phyloP scores from a whole-genome alignment of 768 basidiomycete species.

The Podaxis rugospora region DNA sequence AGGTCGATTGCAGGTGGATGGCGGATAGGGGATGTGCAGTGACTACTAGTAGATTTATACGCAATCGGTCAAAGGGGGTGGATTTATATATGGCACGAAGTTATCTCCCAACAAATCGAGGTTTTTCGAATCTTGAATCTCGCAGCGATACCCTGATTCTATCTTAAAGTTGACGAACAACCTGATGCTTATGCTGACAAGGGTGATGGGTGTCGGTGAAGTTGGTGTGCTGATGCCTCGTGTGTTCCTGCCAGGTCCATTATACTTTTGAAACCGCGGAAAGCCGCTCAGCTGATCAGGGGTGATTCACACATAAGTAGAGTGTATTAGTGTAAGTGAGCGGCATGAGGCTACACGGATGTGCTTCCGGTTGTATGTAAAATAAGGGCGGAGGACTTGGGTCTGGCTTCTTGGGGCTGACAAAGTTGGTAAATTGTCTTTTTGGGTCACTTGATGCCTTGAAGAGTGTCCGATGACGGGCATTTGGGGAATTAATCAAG shows the following conservation, averaged over 20 bases:
- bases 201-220: neutral
- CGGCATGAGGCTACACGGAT: neutral
- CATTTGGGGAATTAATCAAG: neutral
- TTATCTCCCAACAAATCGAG: neutral
- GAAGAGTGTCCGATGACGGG: neutral
- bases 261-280: slow-evolving; percentile 1
- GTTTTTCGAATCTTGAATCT: neutral
- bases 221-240: neutral
- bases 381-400: too few relatives aligned
- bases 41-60: too few relatives aligned
- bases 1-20: too few relatives aligned
- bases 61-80: neutral
- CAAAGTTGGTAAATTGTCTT: neutral
- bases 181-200: neutral
- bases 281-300: neutral
- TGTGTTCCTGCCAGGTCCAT: neutral
- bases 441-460: neutral
- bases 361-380: too few relatives aligned
- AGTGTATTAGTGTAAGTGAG: neutral
- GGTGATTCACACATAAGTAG: neutral
- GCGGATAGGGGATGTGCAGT: too few relatives aligned
- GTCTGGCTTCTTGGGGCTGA: neutral
- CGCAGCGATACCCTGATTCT: neutral
- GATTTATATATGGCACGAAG: neutral
- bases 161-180: neutral